Base-by-base conservation (phyloP, 176 grass and related monocot species). In the Tillandsia leiboldiana region DNA sequence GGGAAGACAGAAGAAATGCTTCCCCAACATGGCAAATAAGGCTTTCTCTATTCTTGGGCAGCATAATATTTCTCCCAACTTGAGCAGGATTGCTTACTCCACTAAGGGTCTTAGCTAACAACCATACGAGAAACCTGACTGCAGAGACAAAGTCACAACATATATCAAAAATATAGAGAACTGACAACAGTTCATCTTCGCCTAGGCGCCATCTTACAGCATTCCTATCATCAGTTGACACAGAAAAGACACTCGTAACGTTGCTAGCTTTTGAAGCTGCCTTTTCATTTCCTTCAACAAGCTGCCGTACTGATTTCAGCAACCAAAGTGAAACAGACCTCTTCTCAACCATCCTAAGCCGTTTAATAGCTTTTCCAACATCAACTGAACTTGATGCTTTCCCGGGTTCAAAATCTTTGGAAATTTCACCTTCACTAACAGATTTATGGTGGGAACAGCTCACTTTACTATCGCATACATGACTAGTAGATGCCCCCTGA, bases 401-500 rank as follows among this genome's bases (percentile, higher is more conserved):
- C 20, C 10, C 75, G 72, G 71, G 68, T 82, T 81, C 77, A 69
- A 80, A 70, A 75, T 93, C 89, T 85, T 87, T 94, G 63, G 76
- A 78, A 80, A 26, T 81, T 63, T 88, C 95, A 72, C 75, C 53
- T 73, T 90, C 89, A 27, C 27, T 73, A 65, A 64, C 78, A 75
- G 90, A 80, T 80, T 90, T 86, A 78, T 90, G 95, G 75, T 94
- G 95, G 13, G 87, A 82, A 70, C 95, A 94, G 65, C 75, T 83
- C 74, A 86, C 62, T 70, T 99, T 99, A 71, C 80, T 99, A 73
- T 99, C 90, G 51, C 95, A 99, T 57, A 91, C 84, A 93, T 99
- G 95, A 73, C 95, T 99, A 73, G 95, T 91, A 78, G 95, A 99
- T 67, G 95, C 90, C 51, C 94, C 90, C 64, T 94, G 90, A 74